Evolutionary conservation across 306 rosid genomes (phyloP).

Genomic region (Lablab purpureus): DNA sequence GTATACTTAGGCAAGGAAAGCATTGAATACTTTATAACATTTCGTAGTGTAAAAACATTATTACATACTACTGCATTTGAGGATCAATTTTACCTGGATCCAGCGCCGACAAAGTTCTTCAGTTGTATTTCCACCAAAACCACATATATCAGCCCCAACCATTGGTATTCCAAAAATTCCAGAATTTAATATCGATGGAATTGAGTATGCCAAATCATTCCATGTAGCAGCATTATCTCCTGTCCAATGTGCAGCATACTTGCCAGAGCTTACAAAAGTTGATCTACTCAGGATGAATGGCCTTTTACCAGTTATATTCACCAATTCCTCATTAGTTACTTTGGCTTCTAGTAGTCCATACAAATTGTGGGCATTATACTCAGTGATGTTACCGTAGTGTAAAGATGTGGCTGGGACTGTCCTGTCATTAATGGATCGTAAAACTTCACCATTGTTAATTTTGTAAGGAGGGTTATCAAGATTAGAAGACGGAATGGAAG

Average conservation of each 20-base stretch:
- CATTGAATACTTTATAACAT: not conserved
- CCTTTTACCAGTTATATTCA: constrained; percentile 70
- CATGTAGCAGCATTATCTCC: constrained; percentile 90
- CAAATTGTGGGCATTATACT: constrained; percentile 78
- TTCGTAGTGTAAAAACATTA: not conserved
- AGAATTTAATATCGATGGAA: constrained; percentile 71
- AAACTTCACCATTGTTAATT: constrained; percentile 58
- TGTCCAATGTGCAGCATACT: constrained; percentile 93
- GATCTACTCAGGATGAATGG: constrained; percentile 88
- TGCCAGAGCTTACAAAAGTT: constrained; percentile 89
- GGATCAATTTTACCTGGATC: constrained; percentile 75
- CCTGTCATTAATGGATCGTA: constrained; percentile 49
- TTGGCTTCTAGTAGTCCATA: constrained; percentile 76
- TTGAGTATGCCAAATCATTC: constrained; percentile 80
- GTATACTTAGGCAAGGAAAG: not conserved
- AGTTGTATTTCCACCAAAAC: constrained; percentile 66
- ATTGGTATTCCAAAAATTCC: constrained; percentile 90
- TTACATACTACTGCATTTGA: not conserved
- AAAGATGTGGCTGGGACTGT: constrained; percentile 72
- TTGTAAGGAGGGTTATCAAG: constrained; percentile 85
- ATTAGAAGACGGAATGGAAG: constrained; percentile 53
- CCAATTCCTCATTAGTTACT: constrained; percentile 68
- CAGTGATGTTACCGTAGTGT: constrained; percentile 71
- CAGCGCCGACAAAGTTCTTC: constrained; percentile 93
- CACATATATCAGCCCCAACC: constrained; percentile 98